Evolutionary conservation across 2,329 filamentous ascomycete species (phyloP), one percentile per base, ranked within the genome.

Genomic region (Aspergillus hortae): DNA sequence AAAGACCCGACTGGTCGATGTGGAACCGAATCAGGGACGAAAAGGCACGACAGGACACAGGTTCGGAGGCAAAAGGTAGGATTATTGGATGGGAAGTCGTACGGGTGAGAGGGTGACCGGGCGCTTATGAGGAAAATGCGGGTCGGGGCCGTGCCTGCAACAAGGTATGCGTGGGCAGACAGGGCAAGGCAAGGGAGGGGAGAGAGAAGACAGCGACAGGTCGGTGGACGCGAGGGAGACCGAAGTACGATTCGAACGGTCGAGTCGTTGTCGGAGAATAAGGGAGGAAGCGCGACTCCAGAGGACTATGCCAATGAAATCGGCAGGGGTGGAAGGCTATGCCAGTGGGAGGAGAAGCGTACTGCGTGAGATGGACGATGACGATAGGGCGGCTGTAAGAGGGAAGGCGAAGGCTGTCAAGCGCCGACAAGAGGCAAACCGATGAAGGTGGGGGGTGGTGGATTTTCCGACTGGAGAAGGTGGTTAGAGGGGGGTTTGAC

Each of bases 131-230:
- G 35, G 35, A 38, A 36, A 38, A 38, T 38, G 35, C 35, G 35
- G 35, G 35, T 38, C 35, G 35, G 35, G 27, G 27, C 14, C 35
- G 35, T 38, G 35, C 35, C 35, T 38, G 35, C 35, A 38, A 38
- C 35, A n/a, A 38, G 27, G 46, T 36, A 47, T 45, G 41, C 27
- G 35, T 38, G 38, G 27, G 49, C 36, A 27, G 38, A 25, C 40
- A 36, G 41, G 47, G 42, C 40, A 40, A 52, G 50, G 40, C 38
- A 43, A 52, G 52, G 42, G 51, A 49, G 51, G 21, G 30, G 14
- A 43, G 46, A 38, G 21, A 36, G 23, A 48, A 42, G 17, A 36
- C 35, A 17, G 35, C 35, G 35, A 38, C 35, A 38, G 14, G 35
- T n/a, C 12, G 14, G 35, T 38, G 35, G 46, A 51, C 49, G 46